phyloP scores from a whole-genome alignment of 2,329 filamentous ascomycete genomes.

The Fusarium odoratissimum region DNA sequence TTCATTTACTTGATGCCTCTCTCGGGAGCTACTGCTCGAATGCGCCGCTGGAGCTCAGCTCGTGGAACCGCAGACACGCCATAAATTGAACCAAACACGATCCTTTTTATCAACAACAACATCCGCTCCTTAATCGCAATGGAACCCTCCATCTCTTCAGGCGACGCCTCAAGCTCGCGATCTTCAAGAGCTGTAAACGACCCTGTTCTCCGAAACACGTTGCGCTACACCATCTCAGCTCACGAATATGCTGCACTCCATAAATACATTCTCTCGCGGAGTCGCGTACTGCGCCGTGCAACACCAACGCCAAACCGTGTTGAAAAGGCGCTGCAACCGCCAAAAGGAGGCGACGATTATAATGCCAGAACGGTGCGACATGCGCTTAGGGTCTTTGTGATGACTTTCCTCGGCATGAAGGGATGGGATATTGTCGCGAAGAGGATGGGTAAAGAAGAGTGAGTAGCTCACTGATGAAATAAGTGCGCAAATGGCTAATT shows the following conservation, averaged over 20 bases:
- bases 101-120: conserved; percentile 11
- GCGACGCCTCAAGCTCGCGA: conserved; percentile 40
- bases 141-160: conserved; percentile 35
- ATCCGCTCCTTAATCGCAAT: conserved; percentile 27
- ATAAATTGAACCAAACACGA: conserved; percentile 14
- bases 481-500: conserved; percentile 1
- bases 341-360: conserved; percentile 68
- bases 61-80: conserved; percentile 34
- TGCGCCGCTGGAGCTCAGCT: conserved; percentile 44
- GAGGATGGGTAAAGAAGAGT: conserved; percentile 61
- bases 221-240: conserved; percentile 87
- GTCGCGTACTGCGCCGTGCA: conserved; percentile 66
- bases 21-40: conserved; percentile 32
- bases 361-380: conserved; percentile 77
- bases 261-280: conserved; percentile 81
- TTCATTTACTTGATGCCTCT: conserved; percentile 38
- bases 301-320: conserved; percentile 68
- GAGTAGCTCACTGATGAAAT: conserved; percentile 42
- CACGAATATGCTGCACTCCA: conserved; percentile 84
- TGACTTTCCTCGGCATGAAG: conserved; percentile 72
- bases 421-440: conserved; percentile 66
- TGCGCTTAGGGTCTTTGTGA: conserved; percentile 76
- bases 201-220: conserved; percentile 83
- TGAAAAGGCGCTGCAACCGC: conserved; percentile 53
- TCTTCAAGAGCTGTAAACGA: conserved; percentile 55